Evolutionary conservation across 2,329 filamentous ascomycete genomes (phyloP).

Genomic region (Colletotrichum sp.): DNA sequence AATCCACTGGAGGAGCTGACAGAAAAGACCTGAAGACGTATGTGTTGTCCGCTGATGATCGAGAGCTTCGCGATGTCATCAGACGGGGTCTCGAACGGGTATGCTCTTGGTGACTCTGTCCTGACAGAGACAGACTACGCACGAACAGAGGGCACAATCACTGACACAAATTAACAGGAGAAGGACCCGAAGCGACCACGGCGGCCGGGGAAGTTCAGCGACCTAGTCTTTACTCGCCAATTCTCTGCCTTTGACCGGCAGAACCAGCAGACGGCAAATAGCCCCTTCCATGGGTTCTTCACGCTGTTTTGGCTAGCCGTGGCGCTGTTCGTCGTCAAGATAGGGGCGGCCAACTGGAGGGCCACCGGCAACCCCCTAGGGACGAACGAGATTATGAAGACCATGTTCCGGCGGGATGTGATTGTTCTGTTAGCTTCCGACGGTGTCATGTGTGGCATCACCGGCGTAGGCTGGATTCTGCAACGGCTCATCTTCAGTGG

Average conservation of each 20-base stretch:
- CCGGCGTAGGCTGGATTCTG: conserved; percentile 68
- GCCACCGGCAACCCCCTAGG: conserved; percentile 73
- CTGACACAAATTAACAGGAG: not conserved
- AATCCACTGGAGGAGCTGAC: not conserved
- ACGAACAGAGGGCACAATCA: not conserved
- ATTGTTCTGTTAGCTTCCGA: conserved; percentile 66
- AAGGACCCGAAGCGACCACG: conserved; percentile 10
- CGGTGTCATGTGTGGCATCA: conserved; percentile 70
- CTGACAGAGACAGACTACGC: not conserved
- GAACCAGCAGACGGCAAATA: conserved; percentile 67
- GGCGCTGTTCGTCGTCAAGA: conserved; percentile 68
- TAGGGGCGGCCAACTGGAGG: conserved; percentile 72
- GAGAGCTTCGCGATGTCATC: conserved; percentile 12
- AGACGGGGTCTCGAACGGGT: conserved; percentile 16
- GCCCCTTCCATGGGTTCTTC: conserved; percentile 80
- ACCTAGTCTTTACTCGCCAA: conserved; percentile 72
- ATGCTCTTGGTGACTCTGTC: not conserved
- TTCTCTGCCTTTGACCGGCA: conserved; percentile 79
- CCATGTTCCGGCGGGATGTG: conserved; percentile 66
- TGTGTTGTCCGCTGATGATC: conserved; percentile 35
- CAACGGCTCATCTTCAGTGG: conserved; percentile 65
- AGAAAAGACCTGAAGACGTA: conserved; percentile 20
- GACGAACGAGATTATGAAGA: conserved; percentile 72
- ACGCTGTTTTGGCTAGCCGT: conserved; percentile 79
- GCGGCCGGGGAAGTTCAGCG: conserved; percentile 38